These are phyloP conservation scores for Suhomyces taliae DNA, from an alignment of 1,139 yeast species.

Conservation along the genomic window DNA sequence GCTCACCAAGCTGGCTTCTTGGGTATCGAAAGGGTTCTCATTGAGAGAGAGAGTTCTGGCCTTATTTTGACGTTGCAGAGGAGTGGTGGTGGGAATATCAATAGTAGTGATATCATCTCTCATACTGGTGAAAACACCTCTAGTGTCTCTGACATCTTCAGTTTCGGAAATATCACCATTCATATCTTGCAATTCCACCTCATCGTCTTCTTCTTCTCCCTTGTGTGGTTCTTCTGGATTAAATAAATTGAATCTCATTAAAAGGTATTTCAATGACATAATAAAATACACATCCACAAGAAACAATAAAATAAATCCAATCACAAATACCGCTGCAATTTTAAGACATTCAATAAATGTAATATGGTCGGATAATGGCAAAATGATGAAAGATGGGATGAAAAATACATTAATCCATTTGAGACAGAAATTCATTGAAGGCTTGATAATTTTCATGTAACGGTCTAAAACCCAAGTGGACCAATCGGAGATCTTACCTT, in stretches of 20 bases:
- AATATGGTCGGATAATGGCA: slow-evolving; percentile 66
- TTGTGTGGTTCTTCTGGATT: slow-evolving; percentile 13
- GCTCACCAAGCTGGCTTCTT: slow-evolving; percentile 1
- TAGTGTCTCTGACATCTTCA: not conserved
- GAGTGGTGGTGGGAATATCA: slow-evolving; percentile 18
- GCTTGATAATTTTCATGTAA: slow-evolving; percentile 51
- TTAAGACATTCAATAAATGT: slow-evolving; percentile 67
- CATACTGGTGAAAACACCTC: slow-evolving; percentile 25
- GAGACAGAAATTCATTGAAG: slow-evolving; percentile 68
- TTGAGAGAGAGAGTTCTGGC: slow-evolving; percentile 6
- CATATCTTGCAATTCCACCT: slow-evolving; percentile 14
- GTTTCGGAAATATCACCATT: slow-evolving; percentile 1
- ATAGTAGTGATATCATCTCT: slow-evolving; percentile 41
- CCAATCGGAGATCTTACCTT: slow-evolving; percentile 26
- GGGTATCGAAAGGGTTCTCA: slow-evolving; percentile 6
- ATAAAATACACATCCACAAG: slow-evolving; percentile 44
- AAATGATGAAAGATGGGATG: slow-evolving; percentile 71
- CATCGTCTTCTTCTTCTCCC: slow-evolving; percentile 18
- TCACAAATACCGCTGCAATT: slow-evolving; percentile 69
- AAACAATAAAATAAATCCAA: slow-evolving; percentile 60
- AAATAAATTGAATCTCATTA: slow-evolving; percentile 20
- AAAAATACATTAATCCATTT: slow-evolving; percentile 80
- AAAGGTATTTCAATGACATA: slow-evolving; percentile 26
- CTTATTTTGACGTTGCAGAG: slow-evolving; percentile 19
- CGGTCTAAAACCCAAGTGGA: slow-evolving; percentile 36